Base-by-base conservation (phyloP, 768 basidiomycete genomes). In the Tulasnella sp. region DNA sequence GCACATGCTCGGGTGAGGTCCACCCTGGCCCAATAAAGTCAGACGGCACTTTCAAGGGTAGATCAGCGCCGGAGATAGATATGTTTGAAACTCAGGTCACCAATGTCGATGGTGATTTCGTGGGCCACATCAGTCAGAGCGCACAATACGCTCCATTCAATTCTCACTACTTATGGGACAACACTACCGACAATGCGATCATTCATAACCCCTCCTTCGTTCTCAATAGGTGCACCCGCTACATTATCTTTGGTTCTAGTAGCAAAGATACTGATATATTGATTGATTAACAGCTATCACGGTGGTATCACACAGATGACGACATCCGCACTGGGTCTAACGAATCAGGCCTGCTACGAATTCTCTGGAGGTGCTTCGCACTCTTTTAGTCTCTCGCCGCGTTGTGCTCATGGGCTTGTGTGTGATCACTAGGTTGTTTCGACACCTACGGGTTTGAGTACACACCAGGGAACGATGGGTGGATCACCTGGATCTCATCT, bases 21-120 rank as follows among this genome's bases (percentile, higher is more conserved):
- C 92, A 96, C 70, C 93, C 93, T 2, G 93, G 93, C 8, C 92
- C 92, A 22, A 70, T 80, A 49, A 82, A 84, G 60, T 60, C 72
- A 0, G 87, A 94, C 63, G 91, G 91, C 29, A 76, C 83, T 2
- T 92, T 80, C 66, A 80, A 85, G 22, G 92, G 90, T 10, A 80
- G 92, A 50, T 69, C 84, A 27, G 87, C 91, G 3, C 91, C 91
- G 1, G 92, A 94, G 70, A 92, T 94, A 43, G 92, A 94, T 74
- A 75, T 92, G 27, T 83, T 93, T 67, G 92, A 93, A 73, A 85
- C 91, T 30, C 48, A 29, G 27, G 34, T 38, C 34, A 38, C 34
- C n/a, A n/a, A n/a, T n/a, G 51, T 50, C 15, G 46, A 24, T 25
- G 46, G 43, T 24, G 56, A 38, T 21, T 30, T 44, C 4, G 67